phyloP scores from a whole-genome alignment of 495 filamentous ascomycete species.

The Tuber borchii region DNA sequence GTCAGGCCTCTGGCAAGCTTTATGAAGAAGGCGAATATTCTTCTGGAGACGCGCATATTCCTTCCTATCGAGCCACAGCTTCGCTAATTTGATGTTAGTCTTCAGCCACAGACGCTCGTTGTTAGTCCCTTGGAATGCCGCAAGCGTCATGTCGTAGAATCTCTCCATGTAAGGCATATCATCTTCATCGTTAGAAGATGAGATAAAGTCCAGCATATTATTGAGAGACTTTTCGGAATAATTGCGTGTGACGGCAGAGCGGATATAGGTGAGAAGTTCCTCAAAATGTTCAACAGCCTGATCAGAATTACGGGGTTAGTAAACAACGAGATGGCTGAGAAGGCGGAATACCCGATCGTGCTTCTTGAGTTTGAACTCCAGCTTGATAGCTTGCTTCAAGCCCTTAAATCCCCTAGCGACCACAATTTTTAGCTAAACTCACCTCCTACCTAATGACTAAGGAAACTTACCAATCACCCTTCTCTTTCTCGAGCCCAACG shows the following conservation, averaged over 20 bases:
- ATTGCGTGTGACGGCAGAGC: slow-evolving; percentile 92
- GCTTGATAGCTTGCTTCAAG: slow-evolving; percentile 93
- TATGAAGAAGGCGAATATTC: slow-evolving; percentile 82
- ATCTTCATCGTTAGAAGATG: slow-evolving; percentile 61
- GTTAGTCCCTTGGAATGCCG: slow-evolving; percentile 94
- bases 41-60: slow-evolving; percentile 74
- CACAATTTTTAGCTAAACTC: slow-evolving; percentile 28
- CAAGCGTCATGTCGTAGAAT: slow-evolving; percentile 88
- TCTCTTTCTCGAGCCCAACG: slow-evolving; percentile 74
- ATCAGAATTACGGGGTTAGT: slow-evolving; percentile 22
- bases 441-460: neutral
- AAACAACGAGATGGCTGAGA: neutral
- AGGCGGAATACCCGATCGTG: slow-evolving; percentile 65
- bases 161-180: slow-evolving; percentile 85
- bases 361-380: slow-evolving; percentile 80
- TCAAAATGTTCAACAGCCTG: slow-evolving; percentile 92
- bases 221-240: slow-evolving; percentile 99
- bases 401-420: slow-evolving; percentile 83
- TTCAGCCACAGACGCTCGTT: slow-evolving; percentile 97
- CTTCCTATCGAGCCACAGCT: slow-evolving; percentile 81
- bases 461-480: slow-evolving; percentile 72
- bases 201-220: slow-evolving; percentile 96
- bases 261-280: slow-evolving; percentile 95
- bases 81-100: slow-evolving; percentile 94
- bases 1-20: slow-evolving; percentile 79